Conservation (phyloP, 345 rosid genomes). For the Eucalyptus tenuipes region DNA sequence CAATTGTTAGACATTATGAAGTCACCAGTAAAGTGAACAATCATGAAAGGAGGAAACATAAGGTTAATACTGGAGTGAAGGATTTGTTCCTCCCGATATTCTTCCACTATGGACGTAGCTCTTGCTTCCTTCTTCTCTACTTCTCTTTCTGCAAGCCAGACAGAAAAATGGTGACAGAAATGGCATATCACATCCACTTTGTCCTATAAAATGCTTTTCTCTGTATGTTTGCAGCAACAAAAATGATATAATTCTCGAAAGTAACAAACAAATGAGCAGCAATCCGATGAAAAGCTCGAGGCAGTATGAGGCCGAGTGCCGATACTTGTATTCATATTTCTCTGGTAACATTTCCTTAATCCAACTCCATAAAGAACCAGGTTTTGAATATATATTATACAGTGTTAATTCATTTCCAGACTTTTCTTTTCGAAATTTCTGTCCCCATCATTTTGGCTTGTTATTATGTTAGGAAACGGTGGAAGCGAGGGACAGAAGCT, state of each 20-base stretch:
- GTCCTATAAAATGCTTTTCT: background rate
- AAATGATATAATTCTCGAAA: background rate
- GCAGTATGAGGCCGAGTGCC: slow-evolving; percentile 1
- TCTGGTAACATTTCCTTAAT: background rate
- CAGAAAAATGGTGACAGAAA: background rate
- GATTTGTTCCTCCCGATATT: slow-evolving; percentile 1
- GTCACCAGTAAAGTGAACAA: background rate
- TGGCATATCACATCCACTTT: background rate
- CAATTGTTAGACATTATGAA: background rate
- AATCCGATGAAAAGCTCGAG: background rate
- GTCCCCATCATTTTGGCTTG: background rate
- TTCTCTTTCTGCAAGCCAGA: background rate
- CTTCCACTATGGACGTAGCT: slow-evolving; percentile 16
- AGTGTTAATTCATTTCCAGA: background rate
- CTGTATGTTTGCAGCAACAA: background rate
- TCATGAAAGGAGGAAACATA: background rate
- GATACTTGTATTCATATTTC: background rate
- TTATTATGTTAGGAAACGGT: background rate
- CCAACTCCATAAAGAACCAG: background rate
- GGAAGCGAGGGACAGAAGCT: background rate
- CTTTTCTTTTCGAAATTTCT: background rate
- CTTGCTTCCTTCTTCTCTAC: background rate
- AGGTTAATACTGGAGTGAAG: slow-evolving; percentile 6
- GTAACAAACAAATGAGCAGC: background rate
- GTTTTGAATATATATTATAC: background rate